These are phyloP conservation scores for Yamadazyma kanchanaburiensis DNA, from an alignment of 1,139 yeast genomes.

Conservation along the genomic window DNA sequence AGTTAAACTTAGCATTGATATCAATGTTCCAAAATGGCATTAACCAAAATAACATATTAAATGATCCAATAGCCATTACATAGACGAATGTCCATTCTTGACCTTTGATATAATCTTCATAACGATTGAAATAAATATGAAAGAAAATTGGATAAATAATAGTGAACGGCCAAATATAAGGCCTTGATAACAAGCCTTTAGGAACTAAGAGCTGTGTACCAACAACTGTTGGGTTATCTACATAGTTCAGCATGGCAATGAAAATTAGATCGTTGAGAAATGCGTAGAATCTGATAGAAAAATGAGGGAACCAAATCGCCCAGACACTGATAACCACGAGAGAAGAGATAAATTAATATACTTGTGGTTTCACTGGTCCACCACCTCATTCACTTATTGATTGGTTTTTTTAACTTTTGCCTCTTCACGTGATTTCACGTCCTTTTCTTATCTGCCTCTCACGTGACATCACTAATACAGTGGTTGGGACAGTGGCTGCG, in stretches of 20 bases:
- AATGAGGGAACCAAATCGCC: too few species aligned
- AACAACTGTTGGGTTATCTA: slow-evolving; percentile 57
- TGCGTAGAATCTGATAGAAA: too few species aligned
- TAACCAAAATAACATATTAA: slow-evolving; percentile 76
- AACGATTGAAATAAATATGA: slow-evolving; percentile 63
- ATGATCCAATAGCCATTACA: slow-evolving; percentile 65
- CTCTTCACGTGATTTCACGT: too few species aligned
- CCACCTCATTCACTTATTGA: too few species aligned
- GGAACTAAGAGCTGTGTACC: slow-evolving; percentile 74
- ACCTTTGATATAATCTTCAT: slow-evolving; percentile 81
- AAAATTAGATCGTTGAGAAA: too few species aligned
- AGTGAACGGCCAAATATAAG: slow-evolving; percentile 84
- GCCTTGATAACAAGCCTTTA: slow-evolving; percentile 56
- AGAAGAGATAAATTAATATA: too few species aligned
- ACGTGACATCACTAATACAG: too few species aligned
- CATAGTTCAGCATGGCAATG: slow-evolving; percentile 26
- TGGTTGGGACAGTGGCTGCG: too few species aligned
- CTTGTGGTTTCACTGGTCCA: too few species aligned
- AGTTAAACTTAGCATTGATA: slow-evolving; percentile 70
- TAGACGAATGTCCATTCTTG: slow-evolving; percentile 87
- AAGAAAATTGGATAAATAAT: slow-evolving; percentile 74
- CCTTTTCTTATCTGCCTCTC: too few species aligned
- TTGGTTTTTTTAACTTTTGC: too few species aligned
- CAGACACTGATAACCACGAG: too few species aligned
- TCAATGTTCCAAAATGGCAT: slow-evolving; percentile 95